Percentiles rank a stretch among this genome's conserved stretches.
These are phyloP conservation scores for Scedosporium boydii DNA, from an alignment of 2,329 filamentous ascomycete genomes.

Conservation along the genomic window DNA sequence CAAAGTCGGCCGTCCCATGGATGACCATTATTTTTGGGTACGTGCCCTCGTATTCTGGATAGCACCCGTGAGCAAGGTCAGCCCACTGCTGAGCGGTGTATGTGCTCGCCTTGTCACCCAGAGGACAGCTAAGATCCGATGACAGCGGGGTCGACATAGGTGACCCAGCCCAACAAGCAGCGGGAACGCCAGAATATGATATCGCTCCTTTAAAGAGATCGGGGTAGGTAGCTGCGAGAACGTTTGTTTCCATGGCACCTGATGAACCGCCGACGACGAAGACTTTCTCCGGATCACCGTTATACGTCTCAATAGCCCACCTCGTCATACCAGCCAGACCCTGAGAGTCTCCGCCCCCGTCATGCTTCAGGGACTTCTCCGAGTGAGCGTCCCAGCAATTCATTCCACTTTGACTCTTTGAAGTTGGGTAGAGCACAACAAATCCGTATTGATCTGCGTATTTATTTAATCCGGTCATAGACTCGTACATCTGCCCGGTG, in stretches of 20 bases:
- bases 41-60: neutral
- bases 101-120: neutral
- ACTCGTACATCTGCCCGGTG: neutral
- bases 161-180: neutral
- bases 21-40: neutral
- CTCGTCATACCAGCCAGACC: neutral
- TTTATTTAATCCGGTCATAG: neutral
- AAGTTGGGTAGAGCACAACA: neutral
- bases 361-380: neutral
- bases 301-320: neutral
- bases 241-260: neutral
- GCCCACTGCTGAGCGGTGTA: neutral
- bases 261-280: neutral
- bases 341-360: neutral
- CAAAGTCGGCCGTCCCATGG: neutral
- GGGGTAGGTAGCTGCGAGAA: neutral
- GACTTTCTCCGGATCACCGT: neutral
- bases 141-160: neutral
- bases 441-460: neutral
- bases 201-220: neutral
- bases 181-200: neutral
- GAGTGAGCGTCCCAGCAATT: neutral
- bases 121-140: neutral
- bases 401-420: neutral
- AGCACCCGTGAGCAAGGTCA: neutral